Base-by-base conservation (phyloP, 2,329 filamentous ascomycete species). In the Sporothrix brunneoviolacea region DNA sequence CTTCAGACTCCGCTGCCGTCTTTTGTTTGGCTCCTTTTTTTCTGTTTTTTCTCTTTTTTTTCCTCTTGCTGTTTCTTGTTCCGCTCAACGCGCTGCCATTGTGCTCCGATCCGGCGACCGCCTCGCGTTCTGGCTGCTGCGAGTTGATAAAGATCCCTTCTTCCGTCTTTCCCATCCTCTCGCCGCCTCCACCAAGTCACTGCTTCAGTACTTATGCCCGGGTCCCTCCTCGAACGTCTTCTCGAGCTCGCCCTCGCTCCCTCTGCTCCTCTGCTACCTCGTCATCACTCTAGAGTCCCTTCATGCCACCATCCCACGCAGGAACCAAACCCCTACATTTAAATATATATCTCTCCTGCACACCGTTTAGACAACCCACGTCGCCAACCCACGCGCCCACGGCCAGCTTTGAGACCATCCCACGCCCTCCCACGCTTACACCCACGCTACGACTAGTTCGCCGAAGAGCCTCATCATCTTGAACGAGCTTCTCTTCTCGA, bases 371-470 rank as follows among this genome's bases (percentile, higher is more conserved):
- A 13, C 50, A 49, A 18, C 48, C 45, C 43, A 45, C 44, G 48
- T 37, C 46, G n/a, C 41, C 19, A 37, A 38, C 48, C 54, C 45
- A 48, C 51, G 40, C 51, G 32, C 44, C 42, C 47, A 32, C 53
- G 33, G 33, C 42, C 50, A 38, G 13, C 43, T 39, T 32, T 41
- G 21, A 28, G 30, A 42, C 48, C 52, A 54, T 54, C 52, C 53
- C 48, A 55, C 50, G 50, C 43, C 18, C 40, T n/a, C 52, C 52
- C 52, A 48, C 52, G 52, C 52, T 51, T 51, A 37, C 50, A 38
- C 53, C 50, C 53, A 43, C 54, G 44, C 51, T 55, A 55, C 50
- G 32, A 42, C 43, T 51, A 42, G 51, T 30, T 44, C 32, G 27
- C 35, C 42, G n/a, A 50, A 51, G 43, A 53, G 47, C 53, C 53